A percentile compares a stretch with the other conserved stretches of the same genome.
Evolutionary conservation across 2,329 filamentous ascomycete species (phyloP).

Genomic region (Monilinia fructicola): DNA sequence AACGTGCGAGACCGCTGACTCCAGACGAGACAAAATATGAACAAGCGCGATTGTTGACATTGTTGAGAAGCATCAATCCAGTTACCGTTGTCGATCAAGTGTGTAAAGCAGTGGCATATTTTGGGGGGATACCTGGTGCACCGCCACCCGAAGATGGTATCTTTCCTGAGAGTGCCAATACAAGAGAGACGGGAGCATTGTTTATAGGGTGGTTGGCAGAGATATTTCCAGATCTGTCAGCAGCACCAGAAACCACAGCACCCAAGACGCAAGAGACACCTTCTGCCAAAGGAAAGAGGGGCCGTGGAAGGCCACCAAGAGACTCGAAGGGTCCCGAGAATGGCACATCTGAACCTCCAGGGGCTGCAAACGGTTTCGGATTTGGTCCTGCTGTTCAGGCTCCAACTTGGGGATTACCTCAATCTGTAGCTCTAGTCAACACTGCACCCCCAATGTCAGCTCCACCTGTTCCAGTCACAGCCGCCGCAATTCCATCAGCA

Average conservation of each 20-base stretch:
- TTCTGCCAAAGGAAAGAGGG: constrained; percentile 29
- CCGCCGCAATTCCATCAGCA: constrained; percentile 1
- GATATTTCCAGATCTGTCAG: constrained; percentile 53
- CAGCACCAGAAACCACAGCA: constrained; percentile 28
- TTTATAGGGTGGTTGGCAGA: constrained; percentile 64
- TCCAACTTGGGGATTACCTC: constrained; percentile 38
- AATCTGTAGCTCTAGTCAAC: constrained; percentile 36
- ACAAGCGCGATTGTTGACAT: constrained; percentile 58
- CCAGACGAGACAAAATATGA: constrained; percentile 56
- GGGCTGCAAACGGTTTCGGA: constrained; percentile 39
- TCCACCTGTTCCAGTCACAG: constrained; percentile 20
- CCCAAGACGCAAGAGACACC: constrained; percentile 15
- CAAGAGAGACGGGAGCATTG: constrained; percentile 57
- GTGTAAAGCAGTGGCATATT: constrained; percentile 62
- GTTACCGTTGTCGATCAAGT: constrained; percentile 60
- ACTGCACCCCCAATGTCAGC: constrained; percentile 29
- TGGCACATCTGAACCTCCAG: constrained; percentile 32
- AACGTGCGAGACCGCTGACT: constrained; percentile 41
- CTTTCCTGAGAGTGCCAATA: constrained; percentile 57
- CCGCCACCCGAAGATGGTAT: constrained; percentile 50
- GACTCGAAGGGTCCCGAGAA: constrained; percentile 28
- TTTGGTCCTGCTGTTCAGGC: constrained; percentile 37
- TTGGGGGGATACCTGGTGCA: constrained; percentile 58
- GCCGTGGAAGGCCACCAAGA: constrained; percentile 34
- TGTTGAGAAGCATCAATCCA: constrained; percentile 57